Conservation (phyloP, 495 filamentous ascomycete genomes). For the Penicillium chermesinum region DNA sequence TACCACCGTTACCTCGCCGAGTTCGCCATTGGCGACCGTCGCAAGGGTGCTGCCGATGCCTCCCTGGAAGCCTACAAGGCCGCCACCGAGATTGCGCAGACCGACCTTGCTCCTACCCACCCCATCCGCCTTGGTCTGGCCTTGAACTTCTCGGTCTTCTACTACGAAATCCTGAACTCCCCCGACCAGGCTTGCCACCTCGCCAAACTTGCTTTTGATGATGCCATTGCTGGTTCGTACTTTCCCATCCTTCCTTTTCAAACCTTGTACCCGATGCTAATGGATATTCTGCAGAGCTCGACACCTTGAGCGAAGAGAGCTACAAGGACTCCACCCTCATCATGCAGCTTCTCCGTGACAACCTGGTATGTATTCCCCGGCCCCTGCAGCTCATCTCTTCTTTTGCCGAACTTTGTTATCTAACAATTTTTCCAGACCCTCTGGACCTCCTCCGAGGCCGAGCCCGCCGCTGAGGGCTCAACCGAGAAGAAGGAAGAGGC, state of each 20-base stretch:
- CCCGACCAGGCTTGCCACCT: constrained; percentile 98
- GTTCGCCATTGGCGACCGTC: constrained; percentile 95
- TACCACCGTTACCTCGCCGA: constrained; percentile 99
- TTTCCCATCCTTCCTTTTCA: neutral
- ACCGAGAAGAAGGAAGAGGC: constrained; percentile 58
- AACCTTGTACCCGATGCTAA: constrained; percentile 15
- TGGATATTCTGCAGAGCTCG: constrained; percentile 63
- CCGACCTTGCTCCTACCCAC: constrained; percentile 96
- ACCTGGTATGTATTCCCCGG: constrained; percentile 91
- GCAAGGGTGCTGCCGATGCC: constrained; percentile 93
- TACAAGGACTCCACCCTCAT: constrained; percentile 99
- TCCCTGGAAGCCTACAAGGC: constrained; percentile 98
- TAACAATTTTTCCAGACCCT: constrained; percentile 65
- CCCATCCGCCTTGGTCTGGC: constrained; percentile 98
- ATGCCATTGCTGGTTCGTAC: constrained; percentile 86
- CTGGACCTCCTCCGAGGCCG: constrained; percentile 98
- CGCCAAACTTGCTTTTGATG: constrained; percentile 98
- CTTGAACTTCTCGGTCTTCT: constrained; percentile 99
- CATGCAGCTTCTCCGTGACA: constrained; percentile 99
- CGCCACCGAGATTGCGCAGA: constrained; percentile 96
- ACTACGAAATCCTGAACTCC: constrained; percentile 99
- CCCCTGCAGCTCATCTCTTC: constrained; percentile 18
- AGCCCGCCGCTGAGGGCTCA: constrained; percentile 57
- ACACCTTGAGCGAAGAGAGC: constrained; percentile 98
- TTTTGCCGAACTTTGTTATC: neutral